Percentiles rank a stretch among this genome's conserved stretches.
Evolutionary conservation across 192 early-diverging fungal genomes (phyloP).

Genomic region (Chytriomyces sp.): DNA sequence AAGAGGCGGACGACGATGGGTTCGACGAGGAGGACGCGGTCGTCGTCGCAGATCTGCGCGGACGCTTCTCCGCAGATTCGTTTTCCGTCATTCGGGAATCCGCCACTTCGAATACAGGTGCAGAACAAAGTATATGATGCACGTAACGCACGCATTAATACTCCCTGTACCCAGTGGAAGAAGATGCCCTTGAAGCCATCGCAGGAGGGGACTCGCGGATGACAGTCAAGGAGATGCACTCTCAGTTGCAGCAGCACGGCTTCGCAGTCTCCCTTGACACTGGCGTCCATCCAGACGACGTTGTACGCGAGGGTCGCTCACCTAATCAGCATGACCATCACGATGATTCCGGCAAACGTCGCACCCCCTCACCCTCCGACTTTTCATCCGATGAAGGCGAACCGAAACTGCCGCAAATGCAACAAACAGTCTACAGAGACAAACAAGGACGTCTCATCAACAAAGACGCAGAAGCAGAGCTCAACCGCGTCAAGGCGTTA

Average conservation of each 20-base stretch:
- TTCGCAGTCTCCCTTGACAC: not conserved
- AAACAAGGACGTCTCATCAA: conserved; percentile 60
- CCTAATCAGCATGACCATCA: no score
- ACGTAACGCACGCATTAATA: not conserved
- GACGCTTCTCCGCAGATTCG: conserved; percentile 27
- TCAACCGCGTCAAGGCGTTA: conserved; percentile 35
- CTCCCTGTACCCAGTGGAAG: not conserved
- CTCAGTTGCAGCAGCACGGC: not conserved
- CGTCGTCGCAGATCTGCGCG: not conserved
- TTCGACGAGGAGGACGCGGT: no score
- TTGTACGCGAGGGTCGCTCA: no score
- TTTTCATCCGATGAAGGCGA: no score
- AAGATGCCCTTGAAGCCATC: not conserved
- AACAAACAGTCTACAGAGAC: conserved; percentile 73
- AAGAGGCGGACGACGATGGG: not conserved
- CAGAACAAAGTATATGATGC: not conserved
- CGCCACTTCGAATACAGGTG: not conserved
- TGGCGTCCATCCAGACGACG: not conserved
- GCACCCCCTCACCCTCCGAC: conserved; percentile 22
- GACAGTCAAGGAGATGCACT: not conserved
- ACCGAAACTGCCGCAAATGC: no score
- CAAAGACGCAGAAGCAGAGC: conserved; percentile 47
- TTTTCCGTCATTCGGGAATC: conserved; percentile 48
- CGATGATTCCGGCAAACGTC: no score
- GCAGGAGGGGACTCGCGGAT: not conserved